Evolutionary conservation across 2,329 filamentous ascomycete genomes (phyloP).

Genomic region (Trichoderma harzianum): DNA sequence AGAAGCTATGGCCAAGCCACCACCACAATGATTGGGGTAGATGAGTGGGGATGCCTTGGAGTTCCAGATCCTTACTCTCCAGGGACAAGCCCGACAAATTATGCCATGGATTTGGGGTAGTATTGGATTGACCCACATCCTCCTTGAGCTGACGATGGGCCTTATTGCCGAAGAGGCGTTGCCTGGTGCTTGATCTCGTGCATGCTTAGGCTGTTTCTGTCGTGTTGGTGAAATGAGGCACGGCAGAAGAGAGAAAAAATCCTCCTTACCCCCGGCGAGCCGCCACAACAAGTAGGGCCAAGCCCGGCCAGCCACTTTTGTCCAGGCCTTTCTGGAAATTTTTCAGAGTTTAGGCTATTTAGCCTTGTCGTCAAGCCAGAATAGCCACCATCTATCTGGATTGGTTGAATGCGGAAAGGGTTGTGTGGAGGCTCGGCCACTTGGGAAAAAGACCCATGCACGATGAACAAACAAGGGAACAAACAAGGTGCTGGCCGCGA

Average conservation of each 20-base stretch:
- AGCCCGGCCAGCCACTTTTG: conserved; percentile 6
- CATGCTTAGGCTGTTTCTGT: conserved; percentile 6
- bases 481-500: background rate
- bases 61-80: conserved; percentile 14
- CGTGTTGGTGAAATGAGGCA: conserved; percentile 5
- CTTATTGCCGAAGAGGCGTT: conserved; percentile 15
- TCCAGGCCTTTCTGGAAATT: conserved; percentile 15
- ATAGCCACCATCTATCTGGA: background rate
- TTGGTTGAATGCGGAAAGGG: background rate
- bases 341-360: conserved; percentile 16
- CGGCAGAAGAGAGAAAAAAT: background rate
- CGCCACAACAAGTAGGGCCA: conserved; percentile 1
- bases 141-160: conserved; percentile 15
- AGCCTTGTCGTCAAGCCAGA: background rate
- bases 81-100: conserved; percentile 5
- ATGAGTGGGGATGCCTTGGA: background rate
- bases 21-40: conserved; percentile 6
- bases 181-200: conserved; percentile 14
- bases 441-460: background rate
- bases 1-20: conserved; percentile 13
- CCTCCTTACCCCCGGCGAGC: conserved; percentile 4
- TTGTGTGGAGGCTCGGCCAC: background rate
- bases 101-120: conserved; percentile 11
- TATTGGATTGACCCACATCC: conserved; percentile 2
- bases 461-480: background rate